Evolutionary conservation across 305 asterid species (phyloP).

Genomic region (Fraxinus angustifolia): DNA sequence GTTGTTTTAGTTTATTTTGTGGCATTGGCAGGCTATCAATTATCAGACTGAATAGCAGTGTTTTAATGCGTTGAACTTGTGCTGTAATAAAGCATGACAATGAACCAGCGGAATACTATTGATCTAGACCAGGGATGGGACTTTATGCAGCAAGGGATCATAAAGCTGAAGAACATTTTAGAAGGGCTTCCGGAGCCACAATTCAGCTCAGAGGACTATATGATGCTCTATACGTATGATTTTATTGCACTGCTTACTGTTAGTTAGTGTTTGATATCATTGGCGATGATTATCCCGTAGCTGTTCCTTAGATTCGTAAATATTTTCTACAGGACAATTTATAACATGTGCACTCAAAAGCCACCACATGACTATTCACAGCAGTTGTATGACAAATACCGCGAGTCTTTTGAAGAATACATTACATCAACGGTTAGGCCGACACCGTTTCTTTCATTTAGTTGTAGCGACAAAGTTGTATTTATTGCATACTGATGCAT

Average conservation of each 20-base stretch:
- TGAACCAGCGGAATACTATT: conserved; percentile 52
- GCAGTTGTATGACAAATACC: conserved; percentile 68
- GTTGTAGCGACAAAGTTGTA: background rate
- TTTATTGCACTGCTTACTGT: background rate
- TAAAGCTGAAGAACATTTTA: conserved; percentile 64
- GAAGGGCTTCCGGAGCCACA: conserved; percentile 75
- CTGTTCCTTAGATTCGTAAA: conserved; percentile 21
- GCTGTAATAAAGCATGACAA: conserved; percentile 34
- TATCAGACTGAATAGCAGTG: background rate
- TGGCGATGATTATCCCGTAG: background rate
- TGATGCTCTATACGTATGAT: conserved; percentile 67
- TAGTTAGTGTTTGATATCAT: conserved; percentile 15
- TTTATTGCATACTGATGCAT: background rate
- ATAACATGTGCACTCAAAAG: conserved; percentile 81
- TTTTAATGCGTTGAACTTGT: background rate
- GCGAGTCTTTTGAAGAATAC: conserved; percentile 66
- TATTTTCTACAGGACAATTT: conserved; percentile 53
- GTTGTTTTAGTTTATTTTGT: conserved; percentile 14
- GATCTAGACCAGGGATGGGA: conserved; percentile 79
- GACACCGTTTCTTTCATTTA: background rate
- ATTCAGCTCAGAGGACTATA: conserved; percentile 77
- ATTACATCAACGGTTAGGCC: conserved; percentile 51
- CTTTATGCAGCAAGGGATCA: conserved; percentile 66
- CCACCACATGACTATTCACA: conserved; percentile 86
- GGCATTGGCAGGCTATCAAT: conserved; percentile 20